Evolutionary conservation across 768 basidiomycete genomes (phyloP).

Genomic region (Pseudohyphozyma bogoriensis): DNA sequence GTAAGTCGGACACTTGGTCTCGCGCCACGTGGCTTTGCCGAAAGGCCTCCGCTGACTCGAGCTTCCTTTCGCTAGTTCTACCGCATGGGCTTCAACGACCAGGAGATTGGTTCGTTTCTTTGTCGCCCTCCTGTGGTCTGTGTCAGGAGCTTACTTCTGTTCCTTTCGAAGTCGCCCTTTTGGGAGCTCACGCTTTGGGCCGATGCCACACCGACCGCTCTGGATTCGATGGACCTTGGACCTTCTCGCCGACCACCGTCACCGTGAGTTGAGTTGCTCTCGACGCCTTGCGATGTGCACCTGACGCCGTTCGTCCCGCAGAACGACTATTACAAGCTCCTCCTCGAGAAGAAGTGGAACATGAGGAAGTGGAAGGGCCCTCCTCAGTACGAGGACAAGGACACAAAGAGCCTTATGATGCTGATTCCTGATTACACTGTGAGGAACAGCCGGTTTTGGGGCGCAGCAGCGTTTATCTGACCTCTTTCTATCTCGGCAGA

Average conservation of each 20-base stretch:
- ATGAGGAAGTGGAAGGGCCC: constrained; percentile 73
- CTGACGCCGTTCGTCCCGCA: too few species aligned
- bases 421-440: constrained; percentile 50
- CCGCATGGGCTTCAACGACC: constrained; percentile 94
- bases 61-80: too few species aligned
- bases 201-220: constrained; percentile 82
- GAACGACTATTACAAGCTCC: constrained; percentile 75
- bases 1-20: too few species aligned
- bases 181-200: constrained; percentile 88
- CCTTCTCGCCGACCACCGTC: constrained; percentile 25
- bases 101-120: constrained; percentile 72
- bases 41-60: too few species aligned
- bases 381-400: constrained; percentile 88
- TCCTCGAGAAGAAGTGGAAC: constrained; percentile 64
- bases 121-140: neutral
- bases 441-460: too few species aligned
- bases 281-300: constrained; percentile 70
- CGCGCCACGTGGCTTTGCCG: too few species aligned
- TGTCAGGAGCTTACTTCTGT: neutral
- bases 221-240: constrained; percentile 54
- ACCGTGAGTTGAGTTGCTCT: neutral
- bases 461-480: too few species aligned
- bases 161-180: constrained; percentile 44
- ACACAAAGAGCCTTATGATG: constrained; percentile 85
- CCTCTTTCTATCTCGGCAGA: too few species aligned